Base-by-base conservation (phyloP, 2,329 filamentous ascomycete genomes). In the Lizonia empirigonia region DNA sequence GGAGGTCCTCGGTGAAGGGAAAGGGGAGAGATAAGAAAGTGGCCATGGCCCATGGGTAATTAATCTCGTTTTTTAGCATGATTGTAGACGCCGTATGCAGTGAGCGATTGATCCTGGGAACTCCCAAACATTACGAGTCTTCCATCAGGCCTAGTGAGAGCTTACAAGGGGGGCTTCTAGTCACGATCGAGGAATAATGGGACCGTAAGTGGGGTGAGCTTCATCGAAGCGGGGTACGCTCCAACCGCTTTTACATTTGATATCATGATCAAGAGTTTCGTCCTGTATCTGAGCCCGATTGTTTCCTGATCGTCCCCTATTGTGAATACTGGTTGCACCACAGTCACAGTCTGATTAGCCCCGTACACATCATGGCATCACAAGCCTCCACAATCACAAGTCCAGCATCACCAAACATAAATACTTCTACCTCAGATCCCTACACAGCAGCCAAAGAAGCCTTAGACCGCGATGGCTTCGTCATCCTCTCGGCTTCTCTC, bases 391-490 rank as follows among this genome's bases (percentile, higher is more conserved):
- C 15, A 15, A 23, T 12, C 18, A 10, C 34, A 34, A 20, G 7
- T 23, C 6, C 34, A 30, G 5, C 29, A 36, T 5, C 39, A 34
- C 15, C 34, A 26, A 33, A n/a, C 15, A 32, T 32, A 20, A 33
- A 15, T 20, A 10, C 26, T 15, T 26, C 23, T 13, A 19, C 33
- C 20, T 5, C n/a, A 10, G 50, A 67, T 37, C 65, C 68, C 3
- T 72, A 72, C 48, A 41, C 41, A 33, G 53, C 54, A n/a, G 67
- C 69, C 13, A 75, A 83, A 44, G 74, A 78, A 55, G 72, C 79
- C 51, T 86, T 93, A 60, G 80, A 85, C 56, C 77, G 77, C 44
- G 83, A 94, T 72, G 91, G 91, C 72, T 96, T 87, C 78, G 87
- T 93, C 39, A 75, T 88, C 48, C 80, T 94, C 65, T 86, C 84